Evolutionary conservation across 208 protist species (phyloP).

Genomic region (Acanthamoeba healyi): DNA sequence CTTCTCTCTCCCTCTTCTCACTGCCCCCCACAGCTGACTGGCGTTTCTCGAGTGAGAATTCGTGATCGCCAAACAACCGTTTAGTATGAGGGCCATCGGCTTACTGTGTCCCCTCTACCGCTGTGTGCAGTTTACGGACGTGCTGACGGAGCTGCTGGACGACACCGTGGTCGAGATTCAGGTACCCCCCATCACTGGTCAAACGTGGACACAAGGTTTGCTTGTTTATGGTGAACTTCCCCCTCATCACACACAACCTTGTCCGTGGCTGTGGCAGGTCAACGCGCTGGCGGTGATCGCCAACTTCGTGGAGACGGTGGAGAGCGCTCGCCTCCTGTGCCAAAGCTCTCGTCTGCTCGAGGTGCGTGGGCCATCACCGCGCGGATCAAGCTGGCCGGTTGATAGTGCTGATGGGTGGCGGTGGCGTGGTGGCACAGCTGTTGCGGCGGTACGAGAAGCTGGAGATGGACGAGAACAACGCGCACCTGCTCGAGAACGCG

Average conservation of each 20-base stretch:
- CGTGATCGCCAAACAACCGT: too few species aligned
- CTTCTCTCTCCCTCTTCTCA: background rate
- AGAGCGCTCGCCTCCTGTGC: constrained; percentile 34
- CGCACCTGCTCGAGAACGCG: constrained; percentile 62
- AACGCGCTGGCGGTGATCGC: constrained; percentile 73
- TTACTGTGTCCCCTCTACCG: background rate
- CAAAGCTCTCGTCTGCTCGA: constrained; percentile 32
- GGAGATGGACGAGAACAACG: constrained; percentile 51
- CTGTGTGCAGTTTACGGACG: constrained; percentile 13
- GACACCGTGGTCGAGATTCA: constrained; percentile 70
- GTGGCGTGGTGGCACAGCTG: background rate
- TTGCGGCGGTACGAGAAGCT: constrained; percentile 26
- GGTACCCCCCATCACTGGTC: background rate
- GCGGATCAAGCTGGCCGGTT: background rate
- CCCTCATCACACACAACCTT: too few species aligned
- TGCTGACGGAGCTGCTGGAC: constrained; percentile 38
- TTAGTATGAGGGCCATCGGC: too few species aligned
- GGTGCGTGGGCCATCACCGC: background rate
- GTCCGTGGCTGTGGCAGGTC: too few species aligned
- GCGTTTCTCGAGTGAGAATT: too few species aligned
- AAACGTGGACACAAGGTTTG: too few species aligned
- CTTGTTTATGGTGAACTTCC: too few species aligned
- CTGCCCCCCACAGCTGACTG: too few species aligned
- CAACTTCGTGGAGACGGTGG: constrained; percentile 72
- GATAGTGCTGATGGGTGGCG: background rate